These are phyloP conservation scores for Borovskyia barvae DNA, from an alignment of 208 protist genomes.

Conservation along the genomic window DNA sequence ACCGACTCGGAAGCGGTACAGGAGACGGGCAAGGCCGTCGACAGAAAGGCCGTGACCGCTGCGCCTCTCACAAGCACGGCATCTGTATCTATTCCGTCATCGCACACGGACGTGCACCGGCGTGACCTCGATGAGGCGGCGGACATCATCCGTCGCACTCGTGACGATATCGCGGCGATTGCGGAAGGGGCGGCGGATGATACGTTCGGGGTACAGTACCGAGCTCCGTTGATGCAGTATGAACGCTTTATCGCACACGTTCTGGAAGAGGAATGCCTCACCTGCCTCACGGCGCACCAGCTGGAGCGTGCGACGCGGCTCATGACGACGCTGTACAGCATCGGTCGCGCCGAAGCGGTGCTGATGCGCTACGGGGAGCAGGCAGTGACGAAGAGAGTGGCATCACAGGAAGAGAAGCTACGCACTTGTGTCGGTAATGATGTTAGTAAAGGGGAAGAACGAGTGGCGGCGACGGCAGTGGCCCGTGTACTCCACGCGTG, in stretches of 20 bases:
- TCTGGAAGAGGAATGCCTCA: slow-evolving; percentile 64
- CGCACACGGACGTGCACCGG: background rate
- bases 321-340: slow-evolving; percentile 54
- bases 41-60: background rate
- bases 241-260: slow-evolving; percentile 55
- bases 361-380: slow-evolving; percentile 49
- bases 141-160: slow-evolving; percentile 27
- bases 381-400: slow-evolving; percentile 24
- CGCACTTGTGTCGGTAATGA: background rate
- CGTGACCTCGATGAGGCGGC: slow-evolving; percentile 22
- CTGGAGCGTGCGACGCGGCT: slow-evolving; percentile 43
- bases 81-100: background rate
- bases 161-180: slow-evolving; percentile 47
- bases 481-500: slow-evolving; percentile 13
- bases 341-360: slow-evolving; percentile 59
- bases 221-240: slow-evolving; percentile 44
- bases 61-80: background rate
- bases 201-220: slow-evolving; percentile 57
- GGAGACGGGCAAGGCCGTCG: background rate
- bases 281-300: slow-evolving; percentile 35
- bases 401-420: slow-evolving; percentile 24
- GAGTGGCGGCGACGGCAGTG: slow-evolving; percentile 11
- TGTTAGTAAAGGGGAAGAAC: background rate
- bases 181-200: slow-evolving; percentile 48
- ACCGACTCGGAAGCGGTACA: background rate